phyloP scores from a whole-genome alignment of 1,284 basidiomycete genomes.

The Fomitopsis palustris region DNA sequence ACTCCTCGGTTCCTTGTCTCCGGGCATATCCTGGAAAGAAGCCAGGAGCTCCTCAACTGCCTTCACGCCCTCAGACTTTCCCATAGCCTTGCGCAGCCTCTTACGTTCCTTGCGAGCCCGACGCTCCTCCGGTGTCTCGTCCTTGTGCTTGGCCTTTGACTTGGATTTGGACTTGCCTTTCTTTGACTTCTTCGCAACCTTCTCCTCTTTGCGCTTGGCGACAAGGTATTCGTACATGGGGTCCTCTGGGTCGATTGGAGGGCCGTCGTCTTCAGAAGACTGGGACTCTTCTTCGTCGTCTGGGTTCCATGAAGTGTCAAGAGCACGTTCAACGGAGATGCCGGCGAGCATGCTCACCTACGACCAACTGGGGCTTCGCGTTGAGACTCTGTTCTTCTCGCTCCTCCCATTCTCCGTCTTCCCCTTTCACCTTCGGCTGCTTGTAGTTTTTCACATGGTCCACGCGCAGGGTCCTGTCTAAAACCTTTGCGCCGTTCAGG shows the following conservation, averaged over 20 bases:
- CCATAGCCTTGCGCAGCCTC: conserved; percentile 50
- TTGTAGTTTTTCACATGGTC: conserved; percentile 96
- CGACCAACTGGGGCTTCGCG: conserved; percentile 70
- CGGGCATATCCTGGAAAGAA: conserved; percentile 26
- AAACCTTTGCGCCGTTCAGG: conserved; percentile 89
- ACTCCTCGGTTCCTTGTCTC: conserved; percentile 11
- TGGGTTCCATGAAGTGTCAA: conserved; percentile 16
- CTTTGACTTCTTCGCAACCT: conserved; percentile 56
- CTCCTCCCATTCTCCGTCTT: conserved; percentile 88
- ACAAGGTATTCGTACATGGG: conserved; percentile 94
- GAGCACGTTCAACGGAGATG: not conserved
- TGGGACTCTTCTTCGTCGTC: conserved; percentile 56
- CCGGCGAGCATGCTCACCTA: conserved; percentile 45
- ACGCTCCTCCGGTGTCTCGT: conserved; percentile 79
- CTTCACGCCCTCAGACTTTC: conserved; percentile 38
- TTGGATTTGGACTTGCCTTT: conserved; percentile 52
- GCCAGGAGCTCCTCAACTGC: conserved; percentile 49
- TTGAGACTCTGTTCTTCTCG: conserved; percentile 83
- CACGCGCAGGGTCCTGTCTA: conserved; percentile 84
- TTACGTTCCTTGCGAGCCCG: conserved; percentile 65
- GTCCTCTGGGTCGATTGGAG: conserved; percentile 89
- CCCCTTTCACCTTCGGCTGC: conserved; percentile 77
- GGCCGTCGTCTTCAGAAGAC: conserved; percentile 62
- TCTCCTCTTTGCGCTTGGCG: conserved; percentile 65
- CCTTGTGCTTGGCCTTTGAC: conserved; percentile 52